Base-by-base conservation (phyloP, 371 early-diverging fungal genomes). In the Syncephalastrum monosporum region DNA sequence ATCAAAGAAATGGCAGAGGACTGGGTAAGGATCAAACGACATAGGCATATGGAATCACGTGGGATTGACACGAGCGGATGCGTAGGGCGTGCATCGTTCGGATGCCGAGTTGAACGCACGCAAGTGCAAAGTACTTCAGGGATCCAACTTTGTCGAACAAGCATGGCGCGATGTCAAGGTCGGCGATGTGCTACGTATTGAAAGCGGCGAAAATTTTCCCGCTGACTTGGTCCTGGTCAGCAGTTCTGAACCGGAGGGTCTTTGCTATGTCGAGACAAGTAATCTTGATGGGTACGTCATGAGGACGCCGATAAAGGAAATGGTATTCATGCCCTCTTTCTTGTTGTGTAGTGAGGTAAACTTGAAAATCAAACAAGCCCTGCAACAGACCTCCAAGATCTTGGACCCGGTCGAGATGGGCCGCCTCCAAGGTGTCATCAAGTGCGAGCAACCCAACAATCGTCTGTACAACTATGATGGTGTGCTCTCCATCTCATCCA, bases 1-100 rank as follows among this genome's bases (percentile, higher is more conserved):
- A 73, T 93, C 46, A 99, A 99, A 74, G 99, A 99, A 72, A 82
- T 91, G 7, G 75, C 96, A 50, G 99, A 99, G 70, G 99, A 99
- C 69, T 79, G 83, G 60, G 90, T 85, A 81, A 21, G 21, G 1
- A 72, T 84, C 52, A 49, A 27, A 29, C 1, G 21, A 4, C 5
- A 8, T 27, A 19, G 38, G 17, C 13, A 21, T 10, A 16, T 23
- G 6, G 41, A 21, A 12, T 10, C 33, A 29, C 50, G 42, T 33
- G 21, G 59, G 4, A 16, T 25, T 15, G 16, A 19, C 19, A 44
- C 38, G 38, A 25, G 43, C 21, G 47, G 21, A 27, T 47, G 15
- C 13, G 53, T 10, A 77, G 79, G 79, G 79, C 19, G 79, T 78
- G 13, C 91, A 91, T 67, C 57, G 69, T 45, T 85, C 90, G 0